phyloP scores from a whole-genome alignment of 345 rosid genomes.

The Clarkia xantiana region DNA sequence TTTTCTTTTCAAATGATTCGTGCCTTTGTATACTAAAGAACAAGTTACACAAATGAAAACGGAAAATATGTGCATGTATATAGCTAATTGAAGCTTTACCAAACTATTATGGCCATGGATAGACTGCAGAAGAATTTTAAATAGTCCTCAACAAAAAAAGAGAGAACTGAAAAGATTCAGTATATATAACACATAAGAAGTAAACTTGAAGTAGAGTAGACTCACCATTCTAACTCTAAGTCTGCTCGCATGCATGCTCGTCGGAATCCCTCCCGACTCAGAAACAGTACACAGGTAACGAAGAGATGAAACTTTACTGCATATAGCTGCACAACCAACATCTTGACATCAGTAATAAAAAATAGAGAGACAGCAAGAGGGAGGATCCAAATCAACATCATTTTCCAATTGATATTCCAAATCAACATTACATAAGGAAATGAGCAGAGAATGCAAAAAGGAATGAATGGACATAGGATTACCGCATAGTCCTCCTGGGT shows the following conservation, averaged over 20 bases:
- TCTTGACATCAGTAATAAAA: too few relatives aligned
- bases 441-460: neutral
- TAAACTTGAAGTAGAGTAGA: neutral
- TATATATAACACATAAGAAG: neutral
- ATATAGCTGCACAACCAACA: conserved; percentile 39
- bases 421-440: neutral
- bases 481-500: conserved; percentile 72
- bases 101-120: too few relatives aligned
- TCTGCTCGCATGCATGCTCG: conserved; percentile 74
- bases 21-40: too few relatives aligned
- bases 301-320: conserved; percentile 89
- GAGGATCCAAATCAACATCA: too few relatives aligned
- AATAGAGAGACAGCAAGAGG: too few relatives aligned
- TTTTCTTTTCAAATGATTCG: conserved; percentile 1
- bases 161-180: too few relatives aligned
- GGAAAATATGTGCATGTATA: neutral
- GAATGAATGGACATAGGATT: conserved; percentile 3
- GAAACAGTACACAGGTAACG: conserved; percentile 73
- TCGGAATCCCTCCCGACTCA: conserved; percentile 92
- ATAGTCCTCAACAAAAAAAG: too few relatives aligned
- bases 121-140: too few relatives aligned
- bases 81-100: neutral
- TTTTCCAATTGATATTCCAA: neutral
- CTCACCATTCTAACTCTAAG: conserved; percentile 49
- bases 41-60: too few relatives aligned